Evolutionary conservation across 345 rosid genomes (phyloP), one percentile per base, ranked within the genome.

Genomic region (Reutealis trisperma): DNA sequence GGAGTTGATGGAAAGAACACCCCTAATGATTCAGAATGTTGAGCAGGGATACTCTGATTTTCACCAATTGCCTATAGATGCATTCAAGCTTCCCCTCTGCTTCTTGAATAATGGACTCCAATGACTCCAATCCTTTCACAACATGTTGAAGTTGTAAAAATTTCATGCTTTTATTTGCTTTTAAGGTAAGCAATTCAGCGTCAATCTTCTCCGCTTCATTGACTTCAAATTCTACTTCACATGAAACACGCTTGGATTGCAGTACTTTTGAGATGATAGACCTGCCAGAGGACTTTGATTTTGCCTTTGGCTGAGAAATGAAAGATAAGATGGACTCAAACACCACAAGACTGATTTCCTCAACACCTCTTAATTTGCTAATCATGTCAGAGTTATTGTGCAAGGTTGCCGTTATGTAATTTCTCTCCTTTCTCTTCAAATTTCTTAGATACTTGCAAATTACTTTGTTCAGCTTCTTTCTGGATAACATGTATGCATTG

Each of bases 261-360:
- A 42, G 6, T 42, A 42, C 8, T 8, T 8, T 42, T 42, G 45
- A 42, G 45, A 42, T 42, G 45, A 66, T 14, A n/a, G 70, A 19
- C 30, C 30, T 27, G 30, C 30, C 30, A 27, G 30, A 27, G 52
- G 21, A 13, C 52, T 66, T 66, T 44, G 70, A 41, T 66, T 66
- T 66, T 18, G 52, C 13, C 47, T 66, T 66, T 41, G 70, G 52
- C 70, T 42, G 52, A 41, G 25, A 41, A 66, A 66, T 44, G 70
- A 66, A 66, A 66, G 52, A 1, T 66, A 66, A 41, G 30, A 66
- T n/a, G 15, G 70, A 66, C 30, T 66, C 54, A 4, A 66, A 8
- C n/a, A 15, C 68, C 30, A 1, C 5, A 37, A 64, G n/a, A 44
- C 45, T 64, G n/a, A 30, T 8, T 34, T 64, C 45, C 22, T 64